These are phyloP conservation scores for Chlorencoelia australis DNA, from an alignment of 2,329 filamentous ascomycete species.

Conservation along the genomic window DNA sequence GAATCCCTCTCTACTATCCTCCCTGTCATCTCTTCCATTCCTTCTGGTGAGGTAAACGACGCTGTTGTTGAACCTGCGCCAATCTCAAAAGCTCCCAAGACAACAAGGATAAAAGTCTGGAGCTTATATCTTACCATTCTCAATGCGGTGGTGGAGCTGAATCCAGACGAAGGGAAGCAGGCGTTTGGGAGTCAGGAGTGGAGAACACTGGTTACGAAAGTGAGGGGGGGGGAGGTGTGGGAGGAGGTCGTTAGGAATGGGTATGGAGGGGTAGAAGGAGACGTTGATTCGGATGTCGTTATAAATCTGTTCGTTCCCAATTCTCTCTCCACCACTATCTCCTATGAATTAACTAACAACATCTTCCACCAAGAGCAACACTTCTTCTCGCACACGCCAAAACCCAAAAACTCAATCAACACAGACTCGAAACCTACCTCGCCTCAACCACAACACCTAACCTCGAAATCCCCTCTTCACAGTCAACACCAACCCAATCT, in stretches of 20 bases:
- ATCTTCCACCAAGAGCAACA: conserved; percentile 65
- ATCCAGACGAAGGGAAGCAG: conserved; percentile 80
- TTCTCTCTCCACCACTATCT: conserved; percentile 4
- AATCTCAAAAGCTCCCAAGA: conserved; percentile 68
- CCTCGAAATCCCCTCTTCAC: conserved; percentile 59
- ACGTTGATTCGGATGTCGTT: conserved; percentile 90
- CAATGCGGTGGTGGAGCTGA: conserved; percentile 83
- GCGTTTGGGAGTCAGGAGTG: conserved; percentile 80
- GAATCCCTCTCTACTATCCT: conserved; percentile 81
- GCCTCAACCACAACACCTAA: conserved; percentile 64
- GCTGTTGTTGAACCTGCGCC: conserved; percentile 41
- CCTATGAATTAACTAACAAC: conserved; percentile 16
- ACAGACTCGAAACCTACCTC: conserved; percentile 79
- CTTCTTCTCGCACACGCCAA: conserved; percentile 83
- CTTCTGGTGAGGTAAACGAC: conserved; percentile 24
- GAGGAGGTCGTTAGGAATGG: conserved; percentile 81
- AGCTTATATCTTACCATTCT: conserved; percentile 90
- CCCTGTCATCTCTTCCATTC: conserved; percentile 55
- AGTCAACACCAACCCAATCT: conserved; percentile 50
- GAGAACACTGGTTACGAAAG: conserved; percentile 71
- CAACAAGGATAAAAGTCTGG: conserved; percentile 90
- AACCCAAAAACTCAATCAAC: conserved; percentile 75
- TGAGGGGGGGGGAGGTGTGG: conserved; percentile 87
- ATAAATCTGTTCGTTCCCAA: conserved; percentile 59
- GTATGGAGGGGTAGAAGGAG: conserved; percentile 79